Evolutionary conservation across 78 protist genomes (phyloP).

Genomic region (Chrysochromulina tobinii): DNA sequence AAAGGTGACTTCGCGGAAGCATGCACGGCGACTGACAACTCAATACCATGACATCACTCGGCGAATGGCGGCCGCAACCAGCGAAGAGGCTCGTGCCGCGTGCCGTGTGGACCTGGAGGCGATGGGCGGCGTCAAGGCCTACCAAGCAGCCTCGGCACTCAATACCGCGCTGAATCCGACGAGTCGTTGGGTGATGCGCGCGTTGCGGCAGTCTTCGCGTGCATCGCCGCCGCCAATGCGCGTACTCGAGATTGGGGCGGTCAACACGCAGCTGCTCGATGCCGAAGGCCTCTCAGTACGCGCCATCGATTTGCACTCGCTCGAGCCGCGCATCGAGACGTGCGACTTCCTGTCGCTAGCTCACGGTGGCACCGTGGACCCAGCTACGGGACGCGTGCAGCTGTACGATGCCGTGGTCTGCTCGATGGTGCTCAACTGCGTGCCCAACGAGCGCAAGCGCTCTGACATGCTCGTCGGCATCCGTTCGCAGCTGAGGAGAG

Average conservation of each 20-base stretch:
- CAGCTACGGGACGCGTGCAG: not conserved
- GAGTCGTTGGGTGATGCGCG: not conserved
- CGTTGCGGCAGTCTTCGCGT: not conserved
- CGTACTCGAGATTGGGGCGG: not conserved
- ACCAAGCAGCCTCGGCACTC: not conserved
- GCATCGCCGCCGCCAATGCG: not conserved
- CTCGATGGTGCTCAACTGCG: slow-evolving; percentile 25
- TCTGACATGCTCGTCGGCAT: not conserved
- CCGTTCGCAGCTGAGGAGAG: not conserved
- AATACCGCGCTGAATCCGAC: not conserved
- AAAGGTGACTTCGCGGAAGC: not conserved
- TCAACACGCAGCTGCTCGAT: slow-evolving; percentile 13
- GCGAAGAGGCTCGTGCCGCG: not conserved
- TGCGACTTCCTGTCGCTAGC: not conserved
- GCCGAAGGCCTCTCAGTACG: not conserved
- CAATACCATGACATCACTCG: not conserved
- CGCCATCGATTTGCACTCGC: not conserved
- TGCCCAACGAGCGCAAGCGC: not conserved
- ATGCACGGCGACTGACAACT: not conserved
- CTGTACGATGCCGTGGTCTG: not conserved
- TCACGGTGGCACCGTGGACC: not conserved
- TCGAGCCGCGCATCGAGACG: not conserved
- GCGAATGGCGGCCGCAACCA: not conserved
- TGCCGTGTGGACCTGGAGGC: not conserved
- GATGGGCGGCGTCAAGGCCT: not conserved